Base-by-base conservation (phyloP, 2,329 filamentous ascomycete genomes). In the Erysiphe neolycopersici region DNA sequence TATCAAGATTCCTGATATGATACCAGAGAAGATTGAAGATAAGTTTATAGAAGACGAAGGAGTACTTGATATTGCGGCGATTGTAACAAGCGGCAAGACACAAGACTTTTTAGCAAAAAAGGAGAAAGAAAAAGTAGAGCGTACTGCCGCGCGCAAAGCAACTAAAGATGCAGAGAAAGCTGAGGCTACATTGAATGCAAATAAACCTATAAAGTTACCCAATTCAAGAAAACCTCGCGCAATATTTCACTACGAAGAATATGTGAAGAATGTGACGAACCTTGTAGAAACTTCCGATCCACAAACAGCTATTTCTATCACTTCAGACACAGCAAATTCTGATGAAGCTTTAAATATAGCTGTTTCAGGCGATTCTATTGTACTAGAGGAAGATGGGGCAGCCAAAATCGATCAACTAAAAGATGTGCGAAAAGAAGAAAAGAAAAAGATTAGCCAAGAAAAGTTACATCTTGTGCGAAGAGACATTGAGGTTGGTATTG, bases 51-150 rank as follows among this genome's bases (percentile, higher is more conserved):
- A 67, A 2, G 69, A 74, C 1, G 80, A 87, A 46, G 81, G 81
- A 19, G 79, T 85, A 9, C 64, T 89, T 3, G 79, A 89, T 51
- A 79, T 89, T 40, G 82, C 81, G n/a, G 78, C 70, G 50, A 85
- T 89, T 49, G 80, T 89, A 32, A 79, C 79, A 1, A 79, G 74
- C 51, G 81, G 81, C 30, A 79, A 83, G 58, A 82, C 82, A 51
- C 73, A 74, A 51, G 81, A 89, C 53, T 87, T 84, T 52, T 62
- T 89, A 5, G 81, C 79, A 10, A 80, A 81, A 60, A 83, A 81
- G 57, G 80, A 87, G 55, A 79, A 75, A 56, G 79, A 85, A 54
- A 85, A 81, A 64, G 65, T 67, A 5, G 74, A 79, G 47, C 76
- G 72, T 58, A 66, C 67, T 41, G 66, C 63, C 29, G 64, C 67